Conservation (phyloP, 2,329 filamentous ascomycete genomes). For the Bipolaris zeicola region DNA sequence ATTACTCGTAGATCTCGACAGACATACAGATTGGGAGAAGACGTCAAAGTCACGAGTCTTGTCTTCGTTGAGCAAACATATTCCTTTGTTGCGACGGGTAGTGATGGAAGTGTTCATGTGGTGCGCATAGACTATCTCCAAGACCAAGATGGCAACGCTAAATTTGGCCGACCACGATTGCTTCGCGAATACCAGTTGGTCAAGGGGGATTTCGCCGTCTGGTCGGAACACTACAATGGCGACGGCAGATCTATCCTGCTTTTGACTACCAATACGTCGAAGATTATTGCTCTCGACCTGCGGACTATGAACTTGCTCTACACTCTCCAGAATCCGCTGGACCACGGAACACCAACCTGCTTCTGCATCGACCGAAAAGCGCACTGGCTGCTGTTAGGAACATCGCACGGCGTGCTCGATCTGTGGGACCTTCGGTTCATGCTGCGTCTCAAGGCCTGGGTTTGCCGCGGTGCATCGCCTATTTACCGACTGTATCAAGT, state of each 20-base stretch:
- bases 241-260: conserved; percentile 83
- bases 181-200: conserved; percentile 78
- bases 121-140: conserved; percentile 77
- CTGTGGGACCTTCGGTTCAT: conserved; percentile 98
- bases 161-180: conserved; percentile 78
- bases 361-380: conserved; percentile 86
- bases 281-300: conserved; percentile 83
- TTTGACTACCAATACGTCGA: conserved; percentile 83
- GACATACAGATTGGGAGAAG: conserved; percentile 76
- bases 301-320: conserved; percentile 84
- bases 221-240: conserved; percentile 88
- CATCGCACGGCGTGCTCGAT: conserved; percentile 88
- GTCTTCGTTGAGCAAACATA: conserved; percentile 95
- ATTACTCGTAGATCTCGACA: conserved; percentile 85
- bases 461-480: conserved; percentile 76
- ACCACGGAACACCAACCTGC: conserved; percentile 88
- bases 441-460: conserved; percentile 85
- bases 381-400: conserved; percentile 90
- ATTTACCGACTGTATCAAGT: conserved; percentile 72
- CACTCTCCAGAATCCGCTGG: conserved; percentile 81
- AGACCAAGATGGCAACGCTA: conserved; percentile 59
- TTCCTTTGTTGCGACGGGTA: conserved; percentile 88
- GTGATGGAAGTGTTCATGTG: conserved; percentile 81
- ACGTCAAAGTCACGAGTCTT: conserved; percentile 76
- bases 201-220: conserved; percentile 76